Base-by-base conservation (phyloP, 2,329 filamentous ascomycete genomes). In the Onygenales sp. region DNA sequence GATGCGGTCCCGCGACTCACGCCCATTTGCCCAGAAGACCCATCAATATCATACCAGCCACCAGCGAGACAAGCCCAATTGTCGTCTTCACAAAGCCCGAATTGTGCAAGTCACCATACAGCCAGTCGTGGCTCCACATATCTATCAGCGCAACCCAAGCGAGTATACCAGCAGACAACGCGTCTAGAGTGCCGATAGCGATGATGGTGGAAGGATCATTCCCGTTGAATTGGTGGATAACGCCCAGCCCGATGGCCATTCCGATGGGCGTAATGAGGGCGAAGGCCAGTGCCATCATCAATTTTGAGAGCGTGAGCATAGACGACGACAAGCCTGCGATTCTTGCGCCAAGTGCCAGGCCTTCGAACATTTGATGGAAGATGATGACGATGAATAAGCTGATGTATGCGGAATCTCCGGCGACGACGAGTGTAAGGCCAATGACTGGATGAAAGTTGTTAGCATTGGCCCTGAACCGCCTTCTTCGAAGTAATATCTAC, bases 101-200 rank as follows among this genome's bases (percentile, higher is more conserved):
- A 33, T 78, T 69, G 13, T 77, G 66, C 65, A 87, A 67, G 62
- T 85, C 80, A 2, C 73, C 73, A 61, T 81, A 70, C 60, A 85
- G 78, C 87, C 87, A 91, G 64, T 91, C 87, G 42, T 79, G 74
- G 2, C 84, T 84, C 81, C 84, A 84, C 85, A 91, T 89, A 71
- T 90, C 86, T 0, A 90, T 86, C 1, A 90, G 69, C 2, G 85
- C 85, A 2, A 90, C 86, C 85, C 87, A 91, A n/a, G 86, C 72
- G 35, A 91, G 74, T 44, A 92, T 87, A 32, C 87, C 87, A 0
- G 87, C 85, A 0, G 82, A 87, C 8, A 90, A 64, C 5, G 86
- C 84, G 66, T 91, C 83, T 1, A 91, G 73, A 0, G 85, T 88
- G 0, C 86, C 87, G 38, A 90, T 81, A 2, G 86, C 83, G 43